A percentile compares a stretch with the other conserved stretches of the same genome.
These are phyloP conservation scores for Trichoderma parareesei DNA, from an alignment of 495 filamentous ascomycete genomes.

Conservation along the genomic window DNA sequence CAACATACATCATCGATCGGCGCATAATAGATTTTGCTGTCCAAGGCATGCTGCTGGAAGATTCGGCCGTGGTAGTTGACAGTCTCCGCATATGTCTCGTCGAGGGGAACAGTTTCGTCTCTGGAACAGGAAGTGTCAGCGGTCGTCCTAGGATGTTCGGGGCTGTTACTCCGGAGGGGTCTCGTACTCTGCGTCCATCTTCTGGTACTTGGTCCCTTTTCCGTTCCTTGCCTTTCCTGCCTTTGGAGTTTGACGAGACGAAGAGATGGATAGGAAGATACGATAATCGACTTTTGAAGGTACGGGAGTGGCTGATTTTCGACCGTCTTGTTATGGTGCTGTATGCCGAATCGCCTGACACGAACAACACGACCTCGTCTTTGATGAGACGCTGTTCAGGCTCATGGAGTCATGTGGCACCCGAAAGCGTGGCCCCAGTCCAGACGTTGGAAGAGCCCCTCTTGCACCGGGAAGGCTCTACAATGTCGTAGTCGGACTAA, in stretches of 20 bases:
- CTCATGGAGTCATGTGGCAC: slow-evolving; percentile 3
- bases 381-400: slow-evolving; percentile 3
- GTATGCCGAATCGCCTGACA: not conserved
- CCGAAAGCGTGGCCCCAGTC: slow-evolving; percentile 7
- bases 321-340: not conserved
- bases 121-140: not conserved
- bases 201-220: not conserved
- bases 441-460: not conserved
- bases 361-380: not conserved
- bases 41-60: slow-evolving; percentile 68
- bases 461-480: slow-evolving; percentile 3
- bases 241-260: not conserved
- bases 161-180: not conserved
- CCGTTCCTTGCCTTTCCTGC: not conserved
- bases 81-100: slow-evolving; percentile 53
- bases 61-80: slow-evolving; percentile 58
- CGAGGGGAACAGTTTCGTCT: slow-evolving; percentile 40
- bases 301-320: not conserved
- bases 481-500: slow-evolving; percentile 1
- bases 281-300: not conserved
- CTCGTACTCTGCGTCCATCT: slow-evolving; percentile 3
- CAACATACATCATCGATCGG: slow-evolving; percentile 75
- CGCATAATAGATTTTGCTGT: slow-evolving; percentile 64
- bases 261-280: not conserved
- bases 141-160: not conserved